phyloP scores from a whole-genome alignment of 2,329 filamentous ascomycete species.

The Fusarium albosuccineum region DNA sequence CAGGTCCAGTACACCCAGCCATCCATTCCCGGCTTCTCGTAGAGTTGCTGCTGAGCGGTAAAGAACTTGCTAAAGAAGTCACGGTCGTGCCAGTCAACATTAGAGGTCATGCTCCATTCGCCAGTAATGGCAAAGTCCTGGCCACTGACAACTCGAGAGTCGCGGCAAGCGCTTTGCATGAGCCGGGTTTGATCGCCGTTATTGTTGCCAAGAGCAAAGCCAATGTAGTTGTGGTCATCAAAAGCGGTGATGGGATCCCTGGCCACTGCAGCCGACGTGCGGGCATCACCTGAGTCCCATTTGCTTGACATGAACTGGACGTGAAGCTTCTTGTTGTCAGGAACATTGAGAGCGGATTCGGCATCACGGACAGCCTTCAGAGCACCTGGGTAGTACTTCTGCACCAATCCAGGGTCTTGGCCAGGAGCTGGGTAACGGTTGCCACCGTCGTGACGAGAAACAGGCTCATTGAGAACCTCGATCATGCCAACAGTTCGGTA shows the following conservation, averaged over 20 bases:
- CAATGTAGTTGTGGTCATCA: constrained; percentile 39
- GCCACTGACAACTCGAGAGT: constrained; percentile 20
- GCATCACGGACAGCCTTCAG: constrained; percentile 30
- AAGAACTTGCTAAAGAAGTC: constrained; percentile 36
- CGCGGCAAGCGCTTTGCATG: constrained; percentile 34
- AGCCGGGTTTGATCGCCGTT: constrained; percentile 10
- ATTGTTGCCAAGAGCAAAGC: constrained; percentile 16
- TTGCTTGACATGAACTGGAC: constrained; percentile 40
- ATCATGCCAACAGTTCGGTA: constrained; percentile 25
- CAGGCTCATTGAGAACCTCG: constrained; percentile 36
- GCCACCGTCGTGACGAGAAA: constrained; percentile 19
- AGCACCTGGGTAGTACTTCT: constrained; percentile 29
- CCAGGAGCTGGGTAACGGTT: constrained; percentile 33
- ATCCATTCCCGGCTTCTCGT: constrained; percentile 34
- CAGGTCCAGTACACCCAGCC: constrained; percentile 39
- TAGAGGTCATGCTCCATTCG: constrained; percentile 38
- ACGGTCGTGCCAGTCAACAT: constrained; percentile 25
- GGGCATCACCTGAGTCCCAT: constrained; percentile 34
- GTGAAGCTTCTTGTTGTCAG: constrained; percentile 24
- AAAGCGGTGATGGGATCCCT: constrained; percentile 21
- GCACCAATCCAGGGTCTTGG: constrained; percentile 26
- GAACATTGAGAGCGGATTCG: neutral
- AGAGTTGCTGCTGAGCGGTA: constrained; percentile 35
- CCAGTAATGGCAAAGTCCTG: constrained; percentile 32
- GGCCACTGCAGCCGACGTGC: constrained; percentile 6